Evolutionary conservation across 23 red algal genomes (phyloP), one percentile per base, ranked within the genome.

Genomic region (Gracilaria gracilis): DNA sequence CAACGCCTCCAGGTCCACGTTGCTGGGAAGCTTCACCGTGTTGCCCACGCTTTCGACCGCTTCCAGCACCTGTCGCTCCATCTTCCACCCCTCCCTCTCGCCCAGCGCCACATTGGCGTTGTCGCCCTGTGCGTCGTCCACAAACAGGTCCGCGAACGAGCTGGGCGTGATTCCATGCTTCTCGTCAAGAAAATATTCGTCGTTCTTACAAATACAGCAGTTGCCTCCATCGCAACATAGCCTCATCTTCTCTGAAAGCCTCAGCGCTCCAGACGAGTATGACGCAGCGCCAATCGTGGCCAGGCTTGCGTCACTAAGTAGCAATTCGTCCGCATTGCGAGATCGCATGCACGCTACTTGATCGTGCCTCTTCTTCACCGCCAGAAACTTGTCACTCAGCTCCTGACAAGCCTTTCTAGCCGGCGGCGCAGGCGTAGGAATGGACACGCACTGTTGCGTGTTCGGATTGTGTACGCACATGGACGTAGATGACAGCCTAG

Each of bases 21-120:
- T 48, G 19, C 65, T 69, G 14, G 81, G 81, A 61, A 85, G 36
- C 61, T 70, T 85, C 55, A 85, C 25, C 5, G 81, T 70, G 46
- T 85, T 61, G 42, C 81, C 81, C 19, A 85, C 61, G 28, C 81
- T 85, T 38, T 85, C 81, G n/a, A 85, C 65, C 36, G 81, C 81
- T 2, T 77, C 72, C 39, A 39, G 72, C 17, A 77, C 42, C 39
- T 77, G 38, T 13, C 17, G 39, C 39, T 77, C 72, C 5, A 50
- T 49, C 40, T 15, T 46, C 4, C 42, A 27, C 40, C 8, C 20
- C 20, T 50, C 72, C 31, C 38, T 35, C n/a, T 40, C 37, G 19
- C 54, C 54, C 54, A 58, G 15, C 19, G 54, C 54, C 2, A 4
- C 54, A 11, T 70, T 19, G 13, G 15, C 65, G 4, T 70, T 5